Base-by-base conservation (phyloP, 2,329 filamentous ascomycete genomes). In the Mollisiaceae sp. region DNA sequence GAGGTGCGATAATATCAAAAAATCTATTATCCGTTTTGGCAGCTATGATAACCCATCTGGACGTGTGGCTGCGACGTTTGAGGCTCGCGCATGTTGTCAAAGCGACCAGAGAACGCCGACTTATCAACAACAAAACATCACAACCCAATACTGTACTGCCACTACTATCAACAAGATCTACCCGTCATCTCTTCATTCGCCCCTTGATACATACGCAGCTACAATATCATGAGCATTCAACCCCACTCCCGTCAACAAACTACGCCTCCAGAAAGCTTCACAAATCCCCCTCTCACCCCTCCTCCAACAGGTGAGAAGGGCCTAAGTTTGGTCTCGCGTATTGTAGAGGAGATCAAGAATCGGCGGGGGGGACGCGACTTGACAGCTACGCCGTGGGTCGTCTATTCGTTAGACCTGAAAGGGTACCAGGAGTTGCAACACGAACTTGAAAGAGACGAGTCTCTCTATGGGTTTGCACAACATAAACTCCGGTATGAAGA, bases 401-500 rank as follows among this genome's bases (percentile, higher is more conserved):
- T 45, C 27, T 60, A 62, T 38, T 45, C 43, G n/a, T 62, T 71
- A 50, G 57, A 65, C 36, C 59, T 45, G 20, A 56, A 62, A 35
- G 60, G 58, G 47, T 71, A 68, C 63, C 57, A 61, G 32, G 68
- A 69, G n/a, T 47, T 71, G 62, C 45, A 55, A 24, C 60, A 63
- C 2, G 22, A 59, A 41, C 55, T 71, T 35, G 14, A 66, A 60
- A 56, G 62, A 59, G 64, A 72, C 58, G 62, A 68, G 50, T 61
- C 58, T 47, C 66, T 72, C 47, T 61, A 22, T 12, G 66, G 63
- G 20, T 70, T 64, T 65, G 64, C 59, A 50, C 24, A 71, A 62
- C 45, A 70, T 58, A 70, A 71, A 67, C 43, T 72, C 27, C 60
- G 67, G 69, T 70, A 68, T 65, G 52, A 64, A 52, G 24, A 62